Conservation (phyloP, 2,329 filamentous ascomycete species). For the Neurospora sp. region DNA sequence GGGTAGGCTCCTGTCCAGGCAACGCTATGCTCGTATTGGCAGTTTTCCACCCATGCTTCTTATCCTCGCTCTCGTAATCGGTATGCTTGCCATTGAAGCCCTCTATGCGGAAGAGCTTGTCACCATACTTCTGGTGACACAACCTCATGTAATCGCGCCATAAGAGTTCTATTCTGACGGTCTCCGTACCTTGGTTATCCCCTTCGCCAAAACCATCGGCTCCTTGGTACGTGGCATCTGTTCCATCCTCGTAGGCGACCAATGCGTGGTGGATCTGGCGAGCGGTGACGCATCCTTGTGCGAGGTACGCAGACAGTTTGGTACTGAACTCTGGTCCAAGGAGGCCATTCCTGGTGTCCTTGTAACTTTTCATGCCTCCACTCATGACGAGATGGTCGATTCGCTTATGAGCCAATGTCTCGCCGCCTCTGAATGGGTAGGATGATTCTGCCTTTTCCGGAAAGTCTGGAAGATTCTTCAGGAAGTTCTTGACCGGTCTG, state of each 20-base stretch:
- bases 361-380: slow-evolving; percentile 54
- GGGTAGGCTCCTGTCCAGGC: slow-evolving; percentile 27
- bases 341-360: slow-evolving; percentile 61
- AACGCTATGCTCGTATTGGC: slow-evolving; percentile 22
- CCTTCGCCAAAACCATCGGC: slow-evolving; percentile 54
- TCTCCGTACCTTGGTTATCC: slow-evolving; percentile 61
- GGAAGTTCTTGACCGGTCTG: slow-evolving; percentile 43
- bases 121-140: slow-evolving; percentile 59
- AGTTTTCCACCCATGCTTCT: slow-evolving; percentile 37
- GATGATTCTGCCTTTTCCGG: slow-evolving; percentile 46
- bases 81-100: slow-evolving; percentile 48
- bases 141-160: slow-evolving; percentile 78
- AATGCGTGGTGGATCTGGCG: slow-evolving; percentile 63
- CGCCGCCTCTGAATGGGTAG: slow-evolving; percentile 61
- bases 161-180: slow-evolving; percentile 61
- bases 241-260: slow-evolving; percentile 58
- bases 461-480: slow-evolving; percentile 40
- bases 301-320: slow-evolving; percentile 64
- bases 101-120: slow-evolving; percentile 50
- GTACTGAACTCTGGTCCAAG: slow-evolving; percentile 63
- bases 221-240: slow-evolving; percentile 26
- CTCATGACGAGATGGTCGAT: slow-evolving; percentile 50
- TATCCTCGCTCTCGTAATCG: slow-evolving; percentile 31
- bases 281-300: slow-evolving; percentile 62
- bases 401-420: slow-evolving; percentile 47